Evolutionary conservation across 1,139 yeast genomes (phyloP).

Genomic region (Wickerhamomyces sp.): DNA sequence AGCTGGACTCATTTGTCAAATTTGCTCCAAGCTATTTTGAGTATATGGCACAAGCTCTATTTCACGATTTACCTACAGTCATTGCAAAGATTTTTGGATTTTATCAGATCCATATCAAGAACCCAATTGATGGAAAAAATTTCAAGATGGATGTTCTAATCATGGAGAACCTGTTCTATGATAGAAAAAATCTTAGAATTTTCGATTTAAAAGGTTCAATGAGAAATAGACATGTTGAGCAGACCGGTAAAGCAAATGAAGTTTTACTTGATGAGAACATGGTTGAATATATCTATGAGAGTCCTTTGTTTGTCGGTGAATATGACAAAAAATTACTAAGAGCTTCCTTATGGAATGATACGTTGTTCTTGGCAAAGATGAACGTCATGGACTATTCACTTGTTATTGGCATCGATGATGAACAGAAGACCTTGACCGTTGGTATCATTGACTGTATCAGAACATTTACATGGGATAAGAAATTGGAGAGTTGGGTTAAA

Average conservation of each 20-base stretch:
- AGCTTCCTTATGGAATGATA: constrained; percentile 92
- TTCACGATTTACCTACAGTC: constrained; percentile 91
- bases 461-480: constrained; percentile 98
- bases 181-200: constrained; percentile 75
- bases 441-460: constrained; percentile 96
- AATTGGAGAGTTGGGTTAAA: constrained; percentile 97
- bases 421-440: constrained; percentile 65
- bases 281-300: constrained; percentile 96
- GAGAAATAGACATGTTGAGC: constrained; percentile 95
- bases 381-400: constrained; percentile 98
- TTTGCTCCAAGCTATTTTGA: constrained; percentile 97
- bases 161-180: constrained; percentile 93
- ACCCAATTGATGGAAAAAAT: constrained; percentile 67
- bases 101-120: constrained; percentile 86
- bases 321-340: constrained; percentile 81
- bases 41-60: constrained; percentile 91
- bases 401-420: constrained; percentile 82
- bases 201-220: constrained; percentile 97
- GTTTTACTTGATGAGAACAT: constrained; percentile 93
- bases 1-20: constrained; percentile 87
- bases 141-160: constrained; percentile 88
- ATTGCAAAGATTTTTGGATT: constrained; percentile 94
- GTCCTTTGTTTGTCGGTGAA: constrained; percentile 91
- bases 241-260: constrained; percentile 93
- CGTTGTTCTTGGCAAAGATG: constrained; percentile 91